Evolutionary conservation across 331 rosid genomes (phyloP).

Genomic region (Quercus phellos): DNA sequence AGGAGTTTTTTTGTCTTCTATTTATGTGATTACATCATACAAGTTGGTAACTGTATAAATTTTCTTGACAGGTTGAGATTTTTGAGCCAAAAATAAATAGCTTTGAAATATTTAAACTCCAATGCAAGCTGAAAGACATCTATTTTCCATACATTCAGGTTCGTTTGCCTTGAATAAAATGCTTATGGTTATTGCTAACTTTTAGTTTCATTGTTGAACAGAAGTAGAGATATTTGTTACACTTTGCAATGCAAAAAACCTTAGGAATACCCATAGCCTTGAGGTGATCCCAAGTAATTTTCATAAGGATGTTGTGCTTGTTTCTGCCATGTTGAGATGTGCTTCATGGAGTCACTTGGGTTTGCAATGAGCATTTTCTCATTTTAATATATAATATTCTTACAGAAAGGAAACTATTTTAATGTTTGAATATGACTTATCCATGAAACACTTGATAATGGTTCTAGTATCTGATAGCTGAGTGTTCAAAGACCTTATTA

Average conservation of each 20-base stretch:
- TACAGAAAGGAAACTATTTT: too few species aligned
- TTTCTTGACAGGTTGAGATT: slow-evolving; percentile 49
- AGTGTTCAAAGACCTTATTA: too few species aligned
- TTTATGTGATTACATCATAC: background rate
- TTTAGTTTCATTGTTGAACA: background rate
- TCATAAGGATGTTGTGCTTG: background rate
- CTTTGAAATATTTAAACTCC: slow-evolving; percentile 32
- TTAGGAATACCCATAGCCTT: background rate
- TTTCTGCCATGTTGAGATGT: background rate
- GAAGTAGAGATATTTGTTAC: background rate
- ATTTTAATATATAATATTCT: background rate
- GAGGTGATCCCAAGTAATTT: background rate
- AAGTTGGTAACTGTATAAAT: background rate
- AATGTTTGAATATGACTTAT: too few species aligned
- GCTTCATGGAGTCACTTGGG: background rate
- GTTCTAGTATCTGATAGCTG: too few species aligned
- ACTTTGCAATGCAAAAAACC: background rate
- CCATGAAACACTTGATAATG: too few species aligned
- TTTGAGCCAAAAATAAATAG: slow-evolving; percentile 28
- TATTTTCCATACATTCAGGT: slow-evolving; percentile 78
- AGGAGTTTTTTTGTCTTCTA: background rate
- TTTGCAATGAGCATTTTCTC: background rate
- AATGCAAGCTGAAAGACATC: slow-evolving; percentile 56
- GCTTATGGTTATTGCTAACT: background rate
- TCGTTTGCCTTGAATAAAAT: background rate